phyloP scores from a whole-genome alignment of 2,329 filamentous ascomycete genomes.

The Plenodomus biglobosus region DNA sequence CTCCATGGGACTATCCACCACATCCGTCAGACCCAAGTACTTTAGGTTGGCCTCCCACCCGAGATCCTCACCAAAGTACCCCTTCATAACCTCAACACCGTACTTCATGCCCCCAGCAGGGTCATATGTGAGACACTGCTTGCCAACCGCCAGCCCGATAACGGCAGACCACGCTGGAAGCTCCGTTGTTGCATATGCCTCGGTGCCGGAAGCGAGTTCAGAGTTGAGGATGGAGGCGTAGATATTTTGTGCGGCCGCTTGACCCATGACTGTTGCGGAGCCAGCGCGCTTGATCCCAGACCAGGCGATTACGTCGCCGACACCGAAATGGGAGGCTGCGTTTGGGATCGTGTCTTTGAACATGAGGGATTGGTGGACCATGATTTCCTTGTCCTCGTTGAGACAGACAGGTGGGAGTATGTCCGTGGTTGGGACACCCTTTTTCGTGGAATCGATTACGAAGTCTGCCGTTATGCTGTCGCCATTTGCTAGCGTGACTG shows the following conservation, averaged over 20 bases:
- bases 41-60: slow-evolving; percentile 49
- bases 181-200: slow-evolving; percentile 22
- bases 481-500: slow-evolving; percentile 51
- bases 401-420: slow-evolving; percentile 63
- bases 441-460: slow-evolving; percentile 70
- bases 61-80: slow-evolving; percentile 69
- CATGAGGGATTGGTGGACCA: slow-evolving; percentile 58
- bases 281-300: slow-evolving; percentile 79
- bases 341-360: slow-evolving; percentile 60
- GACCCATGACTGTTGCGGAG: slow-evolving; percentile 72
- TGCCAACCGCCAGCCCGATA: slow-evolving; percentile 72
- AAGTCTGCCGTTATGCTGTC: slow-evolving; percentile 59
- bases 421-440: slow-evolving; percentile 61
- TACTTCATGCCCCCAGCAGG: slow-evolving; percentile 58
- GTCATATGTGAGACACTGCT: slow-evolving; percentile 66
- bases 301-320: slow-evolving; percentile 71
- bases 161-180: slow-evolving; percentile 50
- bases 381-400: slow-evolving; percentile 67
- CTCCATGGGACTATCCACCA: slow-evolving; percentile 22
- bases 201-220: slow-evolving; percentile 21
- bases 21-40: slow-evolving; percentile 38
- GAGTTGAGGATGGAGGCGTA: slow-evolving; percentile 41
- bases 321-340: slow-evolving; percentile 63
- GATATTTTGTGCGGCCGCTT: slow-evolving; percentile 63
- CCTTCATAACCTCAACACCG: slow-evolving; percentile 64